phyloP scores from a whole-genome alignment of 1,284 basidiomycete genomes.

The Moniliella sp. region DNA sequence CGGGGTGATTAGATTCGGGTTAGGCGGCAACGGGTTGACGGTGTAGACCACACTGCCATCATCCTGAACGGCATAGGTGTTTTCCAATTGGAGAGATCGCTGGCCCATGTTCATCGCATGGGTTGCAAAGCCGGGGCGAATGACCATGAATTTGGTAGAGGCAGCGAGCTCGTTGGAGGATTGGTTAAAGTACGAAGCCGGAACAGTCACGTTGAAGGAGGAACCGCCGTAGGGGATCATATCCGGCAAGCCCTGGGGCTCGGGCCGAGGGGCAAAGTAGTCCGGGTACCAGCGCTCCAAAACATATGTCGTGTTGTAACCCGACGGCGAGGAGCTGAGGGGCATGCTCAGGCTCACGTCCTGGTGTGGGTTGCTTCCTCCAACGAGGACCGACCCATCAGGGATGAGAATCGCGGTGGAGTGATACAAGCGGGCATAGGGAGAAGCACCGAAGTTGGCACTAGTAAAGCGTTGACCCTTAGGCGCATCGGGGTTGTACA shows the following conservation, averaged over 20 bases:
- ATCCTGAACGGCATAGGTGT: constrained; percentile 55
- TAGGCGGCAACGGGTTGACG: constrained; percentile 36
- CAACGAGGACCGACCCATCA: constrained; percentile 63
- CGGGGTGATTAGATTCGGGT: constrained; percentile 45
- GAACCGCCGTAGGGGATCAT: constrained; percentile 64
- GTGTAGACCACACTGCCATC: constrained; percentile 53
- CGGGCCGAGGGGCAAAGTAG: constrained; percentile 50
- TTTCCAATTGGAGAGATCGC: constrained; percentile 42
- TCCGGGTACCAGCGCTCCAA: constrained; percentile 62
- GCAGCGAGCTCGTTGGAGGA: constrained; percentile 37
- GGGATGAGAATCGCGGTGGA: constrained; percentile 50
- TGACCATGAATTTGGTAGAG: constrained; percentile 56
- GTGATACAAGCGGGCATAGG: constrained; percentile 62
- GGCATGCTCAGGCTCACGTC: constrained; percentile 40
- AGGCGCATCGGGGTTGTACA: constrained; percentile 50
- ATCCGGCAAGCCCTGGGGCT: constrained; percentile 49
- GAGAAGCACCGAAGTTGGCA: constrained; percentile 45
- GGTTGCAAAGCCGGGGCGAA: constrained; percentile 73
- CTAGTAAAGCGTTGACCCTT: constrained; percentile 46
- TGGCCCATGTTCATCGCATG: constrained; percentile 89
- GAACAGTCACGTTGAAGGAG: constrained; percentile 47
- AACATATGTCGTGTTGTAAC: constrained; percentile 62
- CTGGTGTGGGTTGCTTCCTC: constrained; percentile 77
- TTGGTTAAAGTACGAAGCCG: constrained; percentile 20
- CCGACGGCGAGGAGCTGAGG: constrained; percentile 13